Conservation (phyloP, 2,329 filamentous ascomycete genomes). For the Epichloe glyceriae region DNA sequence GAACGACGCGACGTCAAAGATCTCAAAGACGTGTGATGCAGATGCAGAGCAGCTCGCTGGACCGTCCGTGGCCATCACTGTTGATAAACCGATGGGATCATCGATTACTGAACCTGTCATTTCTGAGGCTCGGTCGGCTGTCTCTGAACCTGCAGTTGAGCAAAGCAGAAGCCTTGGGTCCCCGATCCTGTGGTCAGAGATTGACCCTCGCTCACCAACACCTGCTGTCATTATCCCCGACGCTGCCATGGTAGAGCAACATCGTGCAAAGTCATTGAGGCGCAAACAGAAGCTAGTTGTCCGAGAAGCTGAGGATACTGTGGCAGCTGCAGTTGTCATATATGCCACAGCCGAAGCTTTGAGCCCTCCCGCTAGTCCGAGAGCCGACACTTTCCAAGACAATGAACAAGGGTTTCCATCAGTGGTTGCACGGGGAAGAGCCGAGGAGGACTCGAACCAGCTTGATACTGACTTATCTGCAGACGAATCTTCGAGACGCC, state of each 20-base stretch:
- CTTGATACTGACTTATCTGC: slow-evolving; percentile 42
- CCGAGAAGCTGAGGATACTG: slow-evolving; percentile 35
- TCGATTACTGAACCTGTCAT: not conserved
- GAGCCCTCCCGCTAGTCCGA: slow-evolving; percentile 26
- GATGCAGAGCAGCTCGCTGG: not conserved
- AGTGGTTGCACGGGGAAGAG: not conserved
- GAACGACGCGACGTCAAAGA: not conserved
- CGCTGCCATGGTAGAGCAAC: slow-evolving; percentile 22
- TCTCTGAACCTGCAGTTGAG: not conserved
- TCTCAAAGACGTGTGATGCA: not conserved
- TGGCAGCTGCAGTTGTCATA: slow-evolving; percentile 41
- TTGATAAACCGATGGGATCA: not conserved
- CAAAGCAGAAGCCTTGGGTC: not conserved
- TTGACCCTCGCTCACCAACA: slow-evolving; percentile 23
- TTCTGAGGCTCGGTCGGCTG: not conserved
- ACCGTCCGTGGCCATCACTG: not conserved
- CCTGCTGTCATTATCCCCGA: slow-evolving; percentile 35
- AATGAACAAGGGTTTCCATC: slow-evolving; percentile 14
- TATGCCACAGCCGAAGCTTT: slow-evolving; percentile 37
- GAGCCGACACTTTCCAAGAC: slow-evolving; percentile 8
- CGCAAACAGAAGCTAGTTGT: slow-evolving; percentile 32
- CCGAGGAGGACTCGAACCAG: slow-evolving; percentile 13
- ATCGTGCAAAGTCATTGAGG: slow-evolving; percentile 30
- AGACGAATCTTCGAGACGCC: slow-evolving; percentile 35
- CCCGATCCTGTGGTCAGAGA: slow-evolving; percentile 5